Base-by-base conservation (phyloP, 148 eudicot species). In the Chenopodium berlandieri region DNA sequence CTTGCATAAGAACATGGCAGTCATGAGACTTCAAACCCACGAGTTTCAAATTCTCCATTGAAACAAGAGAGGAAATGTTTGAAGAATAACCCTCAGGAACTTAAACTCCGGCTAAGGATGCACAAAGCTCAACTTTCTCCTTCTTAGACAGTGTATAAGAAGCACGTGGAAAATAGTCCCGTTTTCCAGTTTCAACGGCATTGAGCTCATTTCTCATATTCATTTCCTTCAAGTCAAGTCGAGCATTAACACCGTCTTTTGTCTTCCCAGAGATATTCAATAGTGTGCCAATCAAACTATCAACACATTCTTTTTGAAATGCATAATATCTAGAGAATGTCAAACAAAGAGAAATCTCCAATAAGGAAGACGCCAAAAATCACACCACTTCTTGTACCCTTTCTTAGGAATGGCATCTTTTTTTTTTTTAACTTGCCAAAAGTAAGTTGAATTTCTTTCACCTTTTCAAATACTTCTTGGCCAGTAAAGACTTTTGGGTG, bases 41-140 rank as follows among this genome's bases (percentile, higher is more conserved):
- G 8, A 64, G 27, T 23, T 64, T 64, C 7, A 64, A 27, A 23
- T 64, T 64, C 0, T 64, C 68, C 32, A 52, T 30, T 46, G 13
- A 20, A 27, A 16, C 23, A 32, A 37, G 40, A 37, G 40, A 37
- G 6, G 40, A 37, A 5, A 37, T 37, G 40, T 5, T 4, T 37
- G 40, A 37, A 0, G 40, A 37, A 37, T 5, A 37, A 37, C 40
- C 40, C 40, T 37, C 40, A 5, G 62, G 81, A 4, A 79, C 74
- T n/a, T 79, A 70, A 2, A 54, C 82, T 13, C 63, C 67, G 0
- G n/a, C 46, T 25, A 81, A 70, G 22, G 58, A 79, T 16, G 76
- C 67, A 48, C 80, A 69, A 52, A 84, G 50, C 11, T 60, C 75
- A 8, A 16, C n/a, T 79, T 79, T 84, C 67, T 84, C 81, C 27